phyloP scores from a whole-genome alignment of 805 yeast genomes.

The Grigorovia transvaalensis region DNA sequence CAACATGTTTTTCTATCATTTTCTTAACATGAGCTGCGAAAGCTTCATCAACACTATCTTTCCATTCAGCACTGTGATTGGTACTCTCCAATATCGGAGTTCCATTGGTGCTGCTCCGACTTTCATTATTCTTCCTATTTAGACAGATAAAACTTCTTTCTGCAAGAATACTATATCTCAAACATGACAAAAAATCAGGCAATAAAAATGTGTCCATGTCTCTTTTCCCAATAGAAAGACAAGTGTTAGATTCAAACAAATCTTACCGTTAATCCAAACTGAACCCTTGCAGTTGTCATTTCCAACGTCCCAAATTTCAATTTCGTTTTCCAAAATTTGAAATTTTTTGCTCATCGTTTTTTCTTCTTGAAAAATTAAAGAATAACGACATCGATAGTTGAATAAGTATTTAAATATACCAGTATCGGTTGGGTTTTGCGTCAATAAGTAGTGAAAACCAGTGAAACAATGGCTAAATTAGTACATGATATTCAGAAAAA shows the following conservation, averaged over 20 bases:
- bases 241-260: too few species aligned
- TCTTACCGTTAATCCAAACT: neutral
- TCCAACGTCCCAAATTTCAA: neutral
- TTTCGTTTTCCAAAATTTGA: neutral
- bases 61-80: neutral
- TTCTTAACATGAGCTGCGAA: neutral
- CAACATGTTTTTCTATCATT: neutral
- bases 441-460: neutral
- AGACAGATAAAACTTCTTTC: slow-evolving; percentile 14
- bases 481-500: slow-evolving; percentile 91
- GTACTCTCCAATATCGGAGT: neutral
- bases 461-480: slow-evolving; percentile 56
- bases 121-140: slow-evolving; percentile 3
- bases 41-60: neutral
- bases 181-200: slow-evolving; percentile 14
- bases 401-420: too few species aligned
- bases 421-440: neutral
- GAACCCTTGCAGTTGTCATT: neutral
- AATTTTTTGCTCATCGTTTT: neutral
- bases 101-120: neutral
- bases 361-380: neutral
- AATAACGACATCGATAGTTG: neutral
- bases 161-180: slow-evolving; percentile 12
- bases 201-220: slow-evolving; percentile 1
- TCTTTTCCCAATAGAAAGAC: neutral